Evolutionary conservation across 2,329 filamentous ascomycete genomes (phyloP).

Genomic region (Aschersonia sp.): DNA sequence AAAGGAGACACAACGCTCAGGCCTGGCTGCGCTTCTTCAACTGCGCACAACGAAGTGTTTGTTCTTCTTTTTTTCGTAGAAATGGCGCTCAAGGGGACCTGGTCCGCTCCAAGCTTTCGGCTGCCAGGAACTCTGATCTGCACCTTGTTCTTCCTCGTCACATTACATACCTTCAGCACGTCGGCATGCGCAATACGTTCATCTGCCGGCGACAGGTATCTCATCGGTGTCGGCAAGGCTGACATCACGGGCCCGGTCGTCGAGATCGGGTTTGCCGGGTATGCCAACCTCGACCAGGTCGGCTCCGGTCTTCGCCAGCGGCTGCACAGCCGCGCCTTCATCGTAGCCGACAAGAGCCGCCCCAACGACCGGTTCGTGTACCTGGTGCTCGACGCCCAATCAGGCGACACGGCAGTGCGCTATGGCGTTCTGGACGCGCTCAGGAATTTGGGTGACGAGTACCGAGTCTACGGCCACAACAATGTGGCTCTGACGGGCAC

Average conservation of each 20-base stretch:
- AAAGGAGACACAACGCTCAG: too few species aligned
- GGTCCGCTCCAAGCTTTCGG: background rate
- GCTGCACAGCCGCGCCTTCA: slow-evolving; percentile 79
- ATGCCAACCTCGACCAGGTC: slow-evolving; percentile 70
- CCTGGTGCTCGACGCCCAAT: slow-evolving; percentile 72
- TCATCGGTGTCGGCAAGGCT: slow-evolving; percentile 41
- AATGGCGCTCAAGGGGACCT: background rate
- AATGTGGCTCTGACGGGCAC: slow-evolving; percentile 88
- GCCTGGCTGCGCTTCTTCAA: too few species aligned
- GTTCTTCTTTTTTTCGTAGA: too few species aligned
- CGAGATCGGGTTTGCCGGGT: slow-evolving; percentile 83
- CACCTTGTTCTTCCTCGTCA: slow-evolving; percentile 2
- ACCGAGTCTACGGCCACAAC: slow-evolving; percentile 58
- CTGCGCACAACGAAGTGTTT: too few species aligned
- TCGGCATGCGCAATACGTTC: background rate
- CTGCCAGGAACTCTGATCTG: slow-evolving; percentile 2
- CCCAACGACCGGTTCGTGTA: slow-evolving; percentile 69
- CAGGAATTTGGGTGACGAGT: slow-evolving; percentile 52
- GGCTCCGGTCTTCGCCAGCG: slow-evolving; percentile 78
- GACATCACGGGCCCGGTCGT: slow-evolving; percentile 63
- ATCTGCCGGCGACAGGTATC: slow-evolving; percentile 23
- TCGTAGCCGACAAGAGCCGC: slow-evolving; percentile 54
- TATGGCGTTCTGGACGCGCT: slow-evolving; percentile 75
- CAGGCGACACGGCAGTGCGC: slow-evolving; percentile 77
- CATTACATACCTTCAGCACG: background rate